Evolutionary conservation across 768 basidiomycete species (phyloP).

Genomic region (Russula earlei): DNA sequence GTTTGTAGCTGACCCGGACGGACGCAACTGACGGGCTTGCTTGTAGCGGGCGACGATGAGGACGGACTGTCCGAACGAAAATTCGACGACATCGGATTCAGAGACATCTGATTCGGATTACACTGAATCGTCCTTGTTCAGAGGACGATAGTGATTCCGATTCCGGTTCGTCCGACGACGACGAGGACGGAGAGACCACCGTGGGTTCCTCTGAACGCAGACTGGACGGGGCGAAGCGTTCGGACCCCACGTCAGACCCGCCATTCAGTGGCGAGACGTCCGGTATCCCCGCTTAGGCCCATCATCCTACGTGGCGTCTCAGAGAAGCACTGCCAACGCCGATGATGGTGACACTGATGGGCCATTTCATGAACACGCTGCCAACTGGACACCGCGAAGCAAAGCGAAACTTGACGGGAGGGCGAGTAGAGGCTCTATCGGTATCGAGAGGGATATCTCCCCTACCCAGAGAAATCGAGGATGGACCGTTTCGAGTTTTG

Average conservation of each 20-base stretch:
- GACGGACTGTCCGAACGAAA: too few species aligned
- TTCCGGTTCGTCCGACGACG: neutral
- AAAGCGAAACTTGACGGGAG: too few species aligned
- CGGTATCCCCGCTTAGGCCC: neutral
- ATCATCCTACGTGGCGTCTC: neutral
- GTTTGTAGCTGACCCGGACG: neutral
- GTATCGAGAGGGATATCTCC: too few species aligned
- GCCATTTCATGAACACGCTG: too few species aligned
- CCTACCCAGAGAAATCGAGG: too few species aligned
- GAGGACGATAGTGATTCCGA: slow-evolving; percentile 4
- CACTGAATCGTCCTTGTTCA: neutral
- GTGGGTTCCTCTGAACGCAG: neutral
- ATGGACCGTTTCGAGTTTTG: too few species aligned
- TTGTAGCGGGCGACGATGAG: neutral
- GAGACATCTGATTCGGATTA: neutral
- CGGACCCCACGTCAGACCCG: neutral
- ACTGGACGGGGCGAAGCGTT: neutral
- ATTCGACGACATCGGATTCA: neutral
- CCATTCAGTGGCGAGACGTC: neutral
- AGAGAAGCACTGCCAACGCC: neutral
- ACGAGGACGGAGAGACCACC: neutral
- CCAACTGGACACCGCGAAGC: too few species aligned
- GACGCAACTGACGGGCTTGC: neutral
- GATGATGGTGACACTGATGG: too few species aligned
- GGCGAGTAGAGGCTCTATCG: too few species aligned